A percentile compares a stretch with the other conserved stretches of the same genome.
Conservation (phyloP, 1,284 basidiomycete species). For the Hypsizygus ulmarius region DNA sequence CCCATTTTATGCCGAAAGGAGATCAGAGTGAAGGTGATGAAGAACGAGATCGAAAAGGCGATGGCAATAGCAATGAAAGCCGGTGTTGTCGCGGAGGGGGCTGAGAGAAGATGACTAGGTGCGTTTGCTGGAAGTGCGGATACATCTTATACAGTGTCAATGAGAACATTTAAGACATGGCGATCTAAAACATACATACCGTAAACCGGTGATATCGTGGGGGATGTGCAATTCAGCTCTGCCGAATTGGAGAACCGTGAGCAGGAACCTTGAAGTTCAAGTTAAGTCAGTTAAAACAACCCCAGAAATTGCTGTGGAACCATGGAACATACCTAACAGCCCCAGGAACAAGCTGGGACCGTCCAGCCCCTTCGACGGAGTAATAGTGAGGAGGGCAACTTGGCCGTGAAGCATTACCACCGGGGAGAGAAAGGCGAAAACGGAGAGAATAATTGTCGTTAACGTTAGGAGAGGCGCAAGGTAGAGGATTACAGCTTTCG, state of each 20-base stretch:
- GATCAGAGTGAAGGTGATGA: constrained; percentile 62
- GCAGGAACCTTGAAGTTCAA: constrained; percentile 59
- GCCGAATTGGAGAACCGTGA: constrained; percentile 49
- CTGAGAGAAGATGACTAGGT: constrained; percentile 54
- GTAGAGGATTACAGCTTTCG: constrained; percentile 67
- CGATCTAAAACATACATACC: constrained; percentile 42
- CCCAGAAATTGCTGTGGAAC: neutral
- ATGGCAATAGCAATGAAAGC: constrained; percentile 65
- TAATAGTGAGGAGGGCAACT: constrained; percentile 64
- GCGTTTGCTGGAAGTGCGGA: constrained; percentile 56
- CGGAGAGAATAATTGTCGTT: constrained; percentile 59
- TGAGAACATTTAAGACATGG: neutral
- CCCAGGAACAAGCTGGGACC: constrained; percentile 71
- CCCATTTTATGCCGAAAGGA: constrained; percentile 68
- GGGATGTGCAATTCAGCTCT: constrained; percentile 51
- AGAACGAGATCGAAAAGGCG: constrained; percentile 60
- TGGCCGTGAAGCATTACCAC: constrained; percentile 54
- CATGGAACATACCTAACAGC: constrained; percentile 47
- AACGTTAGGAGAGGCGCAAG: constrained; percentile 66
- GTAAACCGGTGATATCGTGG: constrained; percentile 60
- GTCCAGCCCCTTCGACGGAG: constrained; percentile 59
- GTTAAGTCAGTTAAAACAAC: constrained; percentile 4
- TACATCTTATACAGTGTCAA: constrained; percentile 45
- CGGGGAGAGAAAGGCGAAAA: constrained; percentile 68
- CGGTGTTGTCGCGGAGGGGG: constrained; percentile 61